Evolutionary conservation across 2,329 filamentous ascomycete genomes (phyloP).

Genomic region (Talaromyces piceae): DNA sequence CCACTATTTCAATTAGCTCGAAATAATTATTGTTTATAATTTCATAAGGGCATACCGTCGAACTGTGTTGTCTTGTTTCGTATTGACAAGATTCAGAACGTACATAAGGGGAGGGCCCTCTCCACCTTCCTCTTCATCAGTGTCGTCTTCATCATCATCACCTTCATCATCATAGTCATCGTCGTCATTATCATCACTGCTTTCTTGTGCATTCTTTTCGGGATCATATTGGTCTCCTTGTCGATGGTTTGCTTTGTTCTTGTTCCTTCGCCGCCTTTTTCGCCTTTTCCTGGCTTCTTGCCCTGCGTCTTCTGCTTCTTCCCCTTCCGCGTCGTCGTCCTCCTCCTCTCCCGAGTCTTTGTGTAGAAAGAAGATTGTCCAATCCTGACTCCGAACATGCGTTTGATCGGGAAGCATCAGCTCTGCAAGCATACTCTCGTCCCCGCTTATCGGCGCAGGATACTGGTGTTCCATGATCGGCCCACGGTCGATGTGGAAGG

Average conservation of each 20-base stretch:
- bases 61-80: slow-evolving; percentile 87
- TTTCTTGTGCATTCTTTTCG: slow-evolving; percentile 20
- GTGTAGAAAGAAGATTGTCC: slow-evolving; percentile 98
- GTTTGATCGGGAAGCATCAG: slow-evolving; percentile 97
- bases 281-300: slow-evolving; percentile 39
- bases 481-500: slow-evolving; percentile 92
- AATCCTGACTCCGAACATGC: slow-evolving; percentile 89
- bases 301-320: slow-evolving; percentile 48
- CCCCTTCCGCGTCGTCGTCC: too few species aligned
- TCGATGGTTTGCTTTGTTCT: slow-evolving; percentile 28
- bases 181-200: slow-evolving; percentile 20
- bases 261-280: slow-evolving; percentile 16
- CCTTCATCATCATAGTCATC: slow-evolving; percentile 56
- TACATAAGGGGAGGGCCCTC: slow-evolving; percentile 93
- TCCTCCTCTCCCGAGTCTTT: slow-evolving; percentile 85
- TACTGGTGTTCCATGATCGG: slow-evolving; percentile 99
- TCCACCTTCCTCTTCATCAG: slow-evolving; percentile 59
- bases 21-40: not conserved
- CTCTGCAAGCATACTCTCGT: slow-evolving; percentile 96
- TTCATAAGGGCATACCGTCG: slow-evolving; percentile 49
- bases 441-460: slow-evolving; percentile 86
- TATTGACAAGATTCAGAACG: slow-evolving; percentile 95
- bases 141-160: slow-evolving; percentile 40
- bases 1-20: slow-evolving; percentile 50
- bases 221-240: slow-evolving; percentile 43